These are phyloP conservation scores for Hypoxylon sp. DNA, from an alignment of 2,329 filamentous ascomycete genomes.

Conservation along the genomic window DNA sequence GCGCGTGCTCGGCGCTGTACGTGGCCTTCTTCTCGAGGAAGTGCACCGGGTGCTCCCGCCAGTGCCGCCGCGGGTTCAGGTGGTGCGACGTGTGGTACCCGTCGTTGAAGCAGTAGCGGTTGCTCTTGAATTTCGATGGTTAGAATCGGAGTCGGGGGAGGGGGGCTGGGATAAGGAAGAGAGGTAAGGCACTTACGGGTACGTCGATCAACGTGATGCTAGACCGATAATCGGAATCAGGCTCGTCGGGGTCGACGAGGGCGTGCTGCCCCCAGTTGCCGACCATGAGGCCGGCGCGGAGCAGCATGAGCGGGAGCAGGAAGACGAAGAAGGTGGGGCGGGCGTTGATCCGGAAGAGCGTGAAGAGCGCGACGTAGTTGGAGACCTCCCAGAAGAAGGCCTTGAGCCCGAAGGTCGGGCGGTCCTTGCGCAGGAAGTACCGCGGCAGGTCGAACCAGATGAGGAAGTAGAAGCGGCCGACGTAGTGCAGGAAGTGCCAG, in stretches of 20 bases:
- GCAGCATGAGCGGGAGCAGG: slow-evolving; percentile 72
- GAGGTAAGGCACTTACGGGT: slow-evolving; percentile 64
- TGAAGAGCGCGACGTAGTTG: slow-evolving; percentile 65
- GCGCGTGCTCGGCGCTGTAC: slow-evolving; percentile 74
- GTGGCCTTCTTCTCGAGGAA: slow-evolving; percentile 76
- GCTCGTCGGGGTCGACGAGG: slow-evolving; percentile 79
- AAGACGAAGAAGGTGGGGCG: slow-evolving; percentile 73
- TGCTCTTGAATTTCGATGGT: slow-evolving; percentile 67
- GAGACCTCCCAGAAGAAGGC: slow-evolving; percentile 71
- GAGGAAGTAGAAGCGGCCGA: slow-evolving; percentile 78
- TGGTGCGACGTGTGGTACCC: slow-evolving; percentile 87
- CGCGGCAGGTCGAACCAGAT: slow-evolving; percentile 80
- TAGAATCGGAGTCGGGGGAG: slow-evolving; percentile 31
- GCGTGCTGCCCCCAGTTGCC: slow-evolving; percentile 90
- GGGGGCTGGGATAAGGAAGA: slow-evolving; percentile 1
- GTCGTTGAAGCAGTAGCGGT: slow-evolving; percentile 85
- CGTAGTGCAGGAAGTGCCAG: slow-evolving; percentile 75
- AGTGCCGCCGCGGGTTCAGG: slow-evolving; percentile 81
- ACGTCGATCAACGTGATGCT: slow-evolving; percentile 86
- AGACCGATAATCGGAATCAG: slow-evolving; percentile 81
- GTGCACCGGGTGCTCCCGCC: slow-evolving; percentile 81
- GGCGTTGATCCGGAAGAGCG: slow-evolving; percentile 63
- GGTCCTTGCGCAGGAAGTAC: slow-evolving; percentile 77
- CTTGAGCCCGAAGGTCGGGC: slow-evolving; percentile 64
- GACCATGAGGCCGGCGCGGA: slow-evolving; percentile 80